Evolutionary conservation across 2,329 filamentous ascomycete species (phyloP), one percentile per base, ranked within the genome.

Genomic region (Mycogone perniciosa): DNA sequence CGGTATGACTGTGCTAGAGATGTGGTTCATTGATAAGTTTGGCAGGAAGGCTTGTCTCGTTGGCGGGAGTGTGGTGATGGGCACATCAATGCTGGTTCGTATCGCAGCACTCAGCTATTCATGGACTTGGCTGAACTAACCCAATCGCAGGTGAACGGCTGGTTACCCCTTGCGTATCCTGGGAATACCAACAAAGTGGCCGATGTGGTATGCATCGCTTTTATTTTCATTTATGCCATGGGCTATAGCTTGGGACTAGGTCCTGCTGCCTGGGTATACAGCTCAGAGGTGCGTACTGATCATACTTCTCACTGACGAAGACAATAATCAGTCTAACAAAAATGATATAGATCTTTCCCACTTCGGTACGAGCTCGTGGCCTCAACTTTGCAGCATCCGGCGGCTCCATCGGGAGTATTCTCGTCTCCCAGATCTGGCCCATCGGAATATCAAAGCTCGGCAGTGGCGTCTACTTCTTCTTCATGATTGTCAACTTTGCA

Each of bases 191-290:
- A 73, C 61, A 66, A 64, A 9, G 66, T 61, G 0, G 69, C 78
- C 0, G 76, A 81, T 60, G 71, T 75, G 41, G 61, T 68, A 4
- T 80, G 77, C 57, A 71, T 81, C 26, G 65, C 74, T 8, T 81
- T 80, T 58, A 76, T 81, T 38, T 81, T 81, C 59, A 64, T 82
- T 40, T 82, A 80, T 60, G 76, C 77, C 6, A 69, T 81, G 46
- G 79, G 79, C 0, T 82, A 79, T 59, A 79, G 75, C 46, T 67
- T 82, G 54, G 76, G 79, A 0, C 79, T 81, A 40, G 79, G 79
- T 0, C 76, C 79, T 0, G 73, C 76, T 1, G 71, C 77, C 0
- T 82, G 79, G 79, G 76, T 82, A 0, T 82, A 82, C 54, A 76
- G 76, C n/a, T 73, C 77, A 0, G 79, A 82, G 66, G 76, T 78